Conservation (phyloP, 1,284 basidiomycete species). For the Stereum hirsutum region DNA sequence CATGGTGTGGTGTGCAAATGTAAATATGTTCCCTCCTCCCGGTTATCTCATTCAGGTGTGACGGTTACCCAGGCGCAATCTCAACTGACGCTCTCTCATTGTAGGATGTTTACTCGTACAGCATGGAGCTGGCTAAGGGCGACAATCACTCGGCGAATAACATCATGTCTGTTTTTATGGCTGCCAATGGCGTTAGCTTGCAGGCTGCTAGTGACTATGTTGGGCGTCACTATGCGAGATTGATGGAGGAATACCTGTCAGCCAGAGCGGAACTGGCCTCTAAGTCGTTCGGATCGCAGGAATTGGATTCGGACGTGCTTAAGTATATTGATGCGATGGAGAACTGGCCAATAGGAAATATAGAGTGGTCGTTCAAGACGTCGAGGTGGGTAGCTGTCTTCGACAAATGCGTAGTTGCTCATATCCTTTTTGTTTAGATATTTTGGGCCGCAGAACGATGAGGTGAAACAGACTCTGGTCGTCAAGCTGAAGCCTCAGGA, state of each 20-base stretch:
- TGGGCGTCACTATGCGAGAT: slow-evolving; percentile 20
- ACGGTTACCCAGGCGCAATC: neutral
- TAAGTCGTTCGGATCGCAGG: slow-evolving; percentile 20
- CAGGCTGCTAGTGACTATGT: slow-evolving; percentile 27
- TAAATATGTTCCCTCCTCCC: slow-evolving; percentile 25
- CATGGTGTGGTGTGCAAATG: slow-evolving; percentile 35
- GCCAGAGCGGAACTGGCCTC: slow-evolving; percentile 19
- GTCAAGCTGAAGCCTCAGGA: slow-evolving; percentile 13
- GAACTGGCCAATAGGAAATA: slow-evolving; percentile 27
- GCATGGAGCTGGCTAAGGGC: slow-evolving; percentile 28
- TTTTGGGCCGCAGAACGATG: slow-evolving; percentile 10
- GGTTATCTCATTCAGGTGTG: neutral
- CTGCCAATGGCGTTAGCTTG: slow-evolving; percentile 22
- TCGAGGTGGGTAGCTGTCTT: too few relatives aligned
- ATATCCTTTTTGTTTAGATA: too few relatives aligned
- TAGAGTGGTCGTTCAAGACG: slow-evolving; percentile 30
- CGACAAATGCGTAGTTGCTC: too few relatives aligned
- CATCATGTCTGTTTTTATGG: slow-evolving; percentile 30
- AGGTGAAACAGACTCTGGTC: slow-evolving; percentile 12
- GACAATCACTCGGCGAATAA: slow-evolving; percentile 29
- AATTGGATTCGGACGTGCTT: slow-evolving; percentile 21
- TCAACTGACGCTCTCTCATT: neutral
- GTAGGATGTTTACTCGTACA: slow-evolving; percentile 34
- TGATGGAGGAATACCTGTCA: slow-evolving; percentile 21
- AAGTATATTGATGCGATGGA: slow-evolving; percentile 24